These are phyloP conservation scores for Sporothrix pallida DNA, from an alignment of 2,329 filamentous ascomycete species.

Conservation along the genomic window DNA sequence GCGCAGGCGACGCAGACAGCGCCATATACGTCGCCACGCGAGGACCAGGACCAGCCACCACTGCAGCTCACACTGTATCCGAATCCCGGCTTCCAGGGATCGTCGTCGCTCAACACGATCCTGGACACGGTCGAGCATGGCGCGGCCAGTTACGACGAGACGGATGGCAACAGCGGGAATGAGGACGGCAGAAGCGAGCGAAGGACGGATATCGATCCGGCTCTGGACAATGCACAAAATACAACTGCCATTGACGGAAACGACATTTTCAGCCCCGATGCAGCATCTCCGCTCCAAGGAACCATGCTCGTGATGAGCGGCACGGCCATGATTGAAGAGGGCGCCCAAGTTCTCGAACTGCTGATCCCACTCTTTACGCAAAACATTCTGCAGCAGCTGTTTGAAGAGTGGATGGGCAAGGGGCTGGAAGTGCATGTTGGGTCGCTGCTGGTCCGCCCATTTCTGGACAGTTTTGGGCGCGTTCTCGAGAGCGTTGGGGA, in stretches of 20 bases:
- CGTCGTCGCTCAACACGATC: slow-evolving; percentile 31
- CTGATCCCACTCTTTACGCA: slow-evolving; percentile 24
- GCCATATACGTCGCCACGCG: background rate
- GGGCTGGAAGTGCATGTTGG: slow-evolving; percentile 31
- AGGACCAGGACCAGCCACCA: background rate
- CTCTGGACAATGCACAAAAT: background rate
- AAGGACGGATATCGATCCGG: background rate
- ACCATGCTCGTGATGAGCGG: slow-evolving; percentile 31
- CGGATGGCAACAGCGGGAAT: background rate
- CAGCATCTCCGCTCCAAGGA: background rate
- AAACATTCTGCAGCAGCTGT: slow-evolving; percentile 26
- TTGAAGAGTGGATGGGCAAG: slow-evolving; percentile 30
- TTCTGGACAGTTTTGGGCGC: slow-evolving; percentile 24
- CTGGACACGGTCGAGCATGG: slow-evolving; percentile 28
- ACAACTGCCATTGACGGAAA: background rate
- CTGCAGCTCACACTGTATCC: slow-evolving; percentile 30
- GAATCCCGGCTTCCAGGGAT: slow-evolving; percentile 31
- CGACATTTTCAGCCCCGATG: background rate
- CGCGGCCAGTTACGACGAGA: slow-evolving; percentile 26
- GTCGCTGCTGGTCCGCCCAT: slow-evolving; percentile 27
- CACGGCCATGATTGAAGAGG: slow-evolving; percentile 32
- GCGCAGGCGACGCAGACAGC: no score
- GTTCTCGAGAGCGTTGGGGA: slow-evolving; percentile 16
- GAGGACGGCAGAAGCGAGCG: background rate
- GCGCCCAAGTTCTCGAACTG: slow-evolving; percentile 28